Conservation (phyloP, 192 early-diverging fungal genomes). For the Rhizophlyctis rosea region DNA sequence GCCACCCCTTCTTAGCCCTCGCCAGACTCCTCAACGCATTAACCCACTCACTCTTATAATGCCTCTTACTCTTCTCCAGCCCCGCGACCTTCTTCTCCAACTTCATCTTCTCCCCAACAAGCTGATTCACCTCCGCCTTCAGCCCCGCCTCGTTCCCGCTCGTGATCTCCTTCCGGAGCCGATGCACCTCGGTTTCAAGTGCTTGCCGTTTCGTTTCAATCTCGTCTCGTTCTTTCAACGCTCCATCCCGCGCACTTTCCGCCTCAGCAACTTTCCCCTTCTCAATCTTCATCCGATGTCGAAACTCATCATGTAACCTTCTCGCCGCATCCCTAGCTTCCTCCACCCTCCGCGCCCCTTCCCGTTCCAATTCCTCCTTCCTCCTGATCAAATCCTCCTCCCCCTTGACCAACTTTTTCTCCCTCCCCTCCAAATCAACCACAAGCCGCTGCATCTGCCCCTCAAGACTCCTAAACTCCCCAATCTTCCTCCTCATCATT, state of each 20-base stretch:
- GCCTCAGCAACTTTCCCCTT: conserved; percentile 24
- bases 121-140: conserved; percentile 14
- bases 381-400: conserved; percentile 14
- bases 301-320: conserved; percentile 38
- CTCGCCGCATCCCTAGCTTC: conserved; percentile 28
- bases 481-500: conserved; percentile 17
- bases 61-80: conserved; percentile 27
- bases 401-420: conserved; percentile 14
- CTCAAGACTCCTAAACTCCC: conserved; percentile 29
- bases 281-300: conserved; percentile 32
- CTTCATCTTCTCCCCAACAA: conserved; percentile 2
- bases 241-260: conserved; percentile 22
- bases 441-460: conserved; percentile 19
- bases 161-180: conserved; percentile 25
- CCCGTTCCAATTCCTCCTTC: conserved; percentile 20
- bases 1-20: conserved; percentile 12
- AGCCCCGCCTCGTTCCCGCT: conserved; percentile 11
- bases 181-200: conserved; percentile 19
- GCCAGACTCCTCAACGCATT: conserved; percentile 32
- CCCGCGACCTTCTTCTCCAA: conserved; percentile 25
- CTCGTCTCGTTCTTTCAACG: conserved; percentile 19
- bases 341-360: conserved; percentile 9
- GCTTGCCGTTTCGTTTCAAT: conserved; percentile 1
- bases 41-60: conserved; percentile 41
- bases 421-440: conserved; percentile 30